Conservation (phyloP, 2,329 filamentous ascomycete species). For the Neospermospora avenae region DNA sequence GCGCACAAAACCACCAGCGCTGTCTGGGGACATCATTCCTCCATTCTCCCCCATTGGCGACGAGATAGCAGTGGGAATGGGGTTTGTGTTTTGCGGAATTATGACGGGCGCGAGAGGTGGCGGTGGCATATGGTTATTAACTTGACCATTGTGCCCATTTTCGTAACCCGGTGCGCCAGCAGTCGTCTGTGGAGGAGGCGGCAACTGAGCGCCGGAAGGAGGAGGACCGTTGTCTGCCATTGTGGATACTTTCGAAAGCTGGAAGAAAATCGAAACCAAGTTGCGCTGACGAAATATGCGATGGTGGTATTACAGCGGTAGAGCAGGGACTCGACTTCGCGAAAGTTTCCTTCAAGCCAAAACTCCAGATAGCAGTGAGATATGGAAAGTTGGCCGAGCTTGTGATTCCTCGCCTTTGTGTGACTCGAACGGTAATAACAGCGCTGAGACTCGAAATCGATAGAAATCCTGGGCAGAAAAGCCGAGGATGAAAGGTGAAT, state of each 20-base stretch:
- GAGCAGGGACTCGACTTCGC: conserved; percentile 18
- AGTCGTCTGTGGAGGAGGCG: conserved; percentile 65
- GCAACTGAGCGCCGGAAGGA: conserved; percentile 61
- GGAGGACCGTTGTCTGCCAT: conserved; percentile 78
- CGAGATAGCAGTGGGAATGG: conserved; percentile 87
- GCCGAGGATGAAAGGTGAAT: conserved; percentile 27
- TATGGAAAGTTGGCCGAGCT: conserved; percentile 23
- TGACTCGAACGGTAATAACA: conserved; percentile 34
- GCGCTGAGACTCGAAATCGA: conserved; percentile 30
- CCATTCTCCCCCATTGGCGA: conserved; percentile 71
- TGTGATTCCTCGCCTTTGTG: conserved; percentile 24
- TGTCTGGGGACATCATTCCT: conserved; percentile 79
- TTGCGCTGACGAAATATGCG: conserved; percentile 19
- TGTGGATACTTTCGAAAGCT: conserved; percentile 34
- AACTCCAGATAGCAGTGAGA: conserved; percentile 24
- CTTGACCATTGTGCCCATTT: conserved; percentile 68
- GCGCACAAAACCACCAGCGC: conserved; percentile 75
- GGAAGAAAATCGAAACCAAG: conserved; percentile 20
- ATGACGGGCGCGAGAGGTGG: conserved; percentile 78
- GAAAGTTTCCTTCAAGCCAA: conserved; percentile 21
- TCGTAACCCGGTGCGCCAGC: conserved; percentile 75
- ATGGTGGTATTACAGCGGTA: conserved; percentile 26
- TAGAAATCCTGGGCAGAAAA: conserved; percentile 27
- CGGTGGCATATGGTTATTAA: conserved; percentile 79
- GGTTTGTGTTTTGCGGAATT: conserved; percentile 95